phyloP scores from a whole-genome alignment of 805 yeast species.

The Kurtzmaniella fragi region DNA sequence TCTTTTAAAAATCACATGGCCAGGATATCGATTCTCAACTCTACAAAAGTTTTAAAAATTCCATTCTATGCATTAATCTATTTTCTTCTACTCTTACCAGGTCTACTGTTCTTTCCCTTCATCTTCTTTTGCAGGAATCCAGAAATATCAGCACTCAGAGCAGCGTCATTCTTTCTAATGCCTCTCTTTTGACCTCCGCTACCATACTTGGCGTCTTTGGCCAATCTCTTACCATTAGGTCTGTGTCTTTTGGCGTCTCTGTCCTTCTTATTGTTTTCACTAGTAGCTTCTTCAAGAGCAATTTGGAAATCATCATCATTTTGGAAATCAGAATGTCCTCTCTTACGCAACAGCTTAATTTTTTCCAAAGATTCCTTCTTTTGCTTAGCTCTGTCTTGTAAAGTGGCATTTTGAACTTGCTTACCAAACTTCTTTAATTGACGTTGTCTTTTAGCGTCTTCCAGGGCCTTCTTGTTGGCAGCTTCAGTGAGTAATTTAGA shows the following conservation, averaged over 20 bases:
- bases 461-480: slow-evolving; percentile 80
- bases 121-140: slow-evolving; percentile 51
- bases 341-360: slow-evolving; percentile 83
- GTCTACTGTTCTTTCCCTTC: slow-evolving; percentile 39
- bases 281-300: slow-evolving; percentile 89
- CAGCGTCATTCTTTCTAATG: slow-evolving; percentile 67
- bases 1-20: too few species aligned
- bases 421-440: slow-evolving; percentile 95
- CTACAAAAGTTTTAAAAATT: too few species aligned
- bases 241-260: slow-evolving; percentile 46
- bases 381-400: slow-evolving; percentile 90
- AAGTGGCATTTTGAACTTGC: slow-evolving; percentile 90
- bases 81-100: slow-evolving; percentile 38
- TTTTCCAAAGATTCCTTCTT: slow-evolving; percentile 87
- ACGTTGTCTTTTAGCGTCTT: slow-evolving; percentile 92
- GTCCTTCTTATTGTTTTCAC: slow-evolving; percentile 35
- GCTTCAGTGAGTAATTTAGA: slow-evolving; percentile 74
- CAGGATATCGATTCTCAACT: too few species aligned
- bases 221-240: slow-evolving; percentile 61
- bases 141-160: slow-evolving; percentile 62
- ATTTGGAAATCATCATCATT: slow-evolving; percentile 76
- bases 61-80: neutral
- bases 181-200: slow-evolving; percentile 74
- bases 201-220: slow-evolving; percentile 73
- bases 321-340: slow-evolving; percentile 67